phyloP scores from a whole-genome alignment of 2,329 filamentous ascomycete genomes.

The Verticillium isaacii region DNA sequence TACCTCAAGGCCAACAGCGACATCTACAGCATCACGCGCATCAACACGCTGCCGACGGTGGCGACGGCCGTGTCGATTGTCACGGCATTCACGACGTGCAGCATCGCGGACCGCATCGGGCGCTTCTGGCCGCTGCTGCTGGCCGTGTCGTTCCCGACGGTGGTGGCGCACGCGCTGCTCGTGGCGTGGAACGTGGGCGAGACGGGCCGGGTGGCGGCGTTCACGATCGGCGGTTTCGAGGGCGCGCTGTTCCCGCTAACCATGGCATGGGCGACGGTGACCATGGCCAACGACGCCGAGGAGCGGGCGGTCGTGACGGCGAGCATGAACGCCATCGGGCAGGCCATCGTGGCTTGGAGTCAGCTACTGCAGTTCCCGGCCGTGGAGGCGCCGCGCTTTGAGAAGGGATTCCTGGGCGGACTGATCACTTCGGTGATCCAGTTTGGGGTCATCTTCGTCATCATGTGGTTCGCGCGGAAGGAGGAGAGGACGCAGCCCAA shows the following conservation, averaged over 20 bases:
- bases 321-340: constrained; percentile 37
- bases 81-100: constrained; percentile 24
- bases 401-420: constrained; percentile 20
- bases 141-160: constrained; percentile 24
- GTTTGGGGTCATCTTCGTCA: constrained; percentile 14
- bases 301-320: constrained; percentile 35
- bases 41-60: constrained; percentile 36
- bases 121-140: constrained; percentile 29
- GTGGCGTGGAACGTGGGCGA: constrained; percentile 31
- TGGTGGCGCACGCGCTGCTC: constrained; percentile 26
- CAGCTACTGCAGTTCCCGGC: constrained; percentile 34
- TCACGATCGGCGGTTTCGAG: constrained; percentile 31
- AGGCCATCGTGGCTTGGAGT: constrained; percentile 32
- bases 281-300: constrained; percentile 32
- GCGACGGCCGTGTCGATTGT: constrained; percentile 31
- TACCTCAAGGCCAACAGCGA: constrained; percentile 31
- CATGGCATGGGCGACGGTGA: constrained; percentile 33
- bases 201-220: constrained; percentile 27
- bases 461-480: constrained; percentile 6
- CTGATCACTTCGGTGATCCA: constrained; percentile 27
- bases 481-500: constrained; percentile 3
- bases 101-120: constrained; percentile 25
- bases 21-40: constrained; percentile 30
- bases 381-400: constrained; percentile 26
- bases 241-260: constrained; percentile 26